Percentiles rank a stretch among this genome's conserved stretches.
phyloP scores from a whole-genome alignment of 2,329 filamentous ascomycete species.

The Sporothrix schenckii region DNA sequence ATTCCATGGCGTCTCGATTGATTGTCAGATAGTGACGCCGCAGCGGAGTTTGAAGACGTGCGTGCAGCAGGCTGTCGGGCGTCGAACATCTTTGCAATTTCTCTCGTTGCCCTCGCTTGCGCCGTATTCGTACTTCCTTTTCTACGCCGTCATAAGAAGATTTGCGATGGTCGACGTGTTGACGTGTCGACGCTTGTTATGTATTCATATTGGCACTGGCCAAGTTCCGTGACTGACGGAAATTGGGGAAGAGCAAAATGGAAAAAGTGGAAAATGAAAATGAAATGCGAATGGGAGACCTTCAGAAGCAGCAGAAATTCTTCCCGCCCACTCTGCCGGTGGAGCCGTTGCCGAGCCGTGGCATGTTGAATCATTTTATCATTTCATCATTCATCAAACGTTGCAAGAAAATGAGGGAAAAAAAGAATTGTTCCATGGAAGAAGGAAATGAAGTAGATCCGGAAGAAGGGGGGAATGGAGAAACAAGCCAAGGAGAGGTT shows the following conservation, averaged over 20 bases:
- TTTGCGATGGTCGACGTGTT: background rate
- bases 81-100: background rate
- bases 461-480: background rate
- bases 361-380: background rate
- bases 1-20: slow-evolving; percentile 13
- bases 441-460: background rate
- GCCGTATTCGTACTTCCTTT: background rate
- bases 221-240: background rate
- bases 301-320: background rate
- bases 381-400: background rate
- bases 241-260: background rate
- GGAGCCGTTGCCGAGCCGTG: slow-evolving; percentile 6
- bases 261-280: background rate
- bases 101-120: background rate
- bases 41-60: background rate
- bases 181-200: background rate
- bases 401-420: background rate
- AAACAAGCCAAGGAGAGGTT: background rate
- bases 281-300: background rate
- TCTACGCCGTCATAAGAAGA: background rate
- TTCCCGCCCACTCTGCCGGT: slow-evolving; percentile 5
- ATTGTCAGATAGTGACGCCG: background rate
- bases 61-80: background rate
- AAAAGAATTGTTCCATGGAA: background rate
- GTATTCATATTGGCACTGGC: slow-evolving; percentile 5